Percentiles rank a stretch among this genome's conserved stretches.
Conservation (phyloP, 2,329 filamentous ascomycete genomes). For the Leptodontidium sp. region DNA sequence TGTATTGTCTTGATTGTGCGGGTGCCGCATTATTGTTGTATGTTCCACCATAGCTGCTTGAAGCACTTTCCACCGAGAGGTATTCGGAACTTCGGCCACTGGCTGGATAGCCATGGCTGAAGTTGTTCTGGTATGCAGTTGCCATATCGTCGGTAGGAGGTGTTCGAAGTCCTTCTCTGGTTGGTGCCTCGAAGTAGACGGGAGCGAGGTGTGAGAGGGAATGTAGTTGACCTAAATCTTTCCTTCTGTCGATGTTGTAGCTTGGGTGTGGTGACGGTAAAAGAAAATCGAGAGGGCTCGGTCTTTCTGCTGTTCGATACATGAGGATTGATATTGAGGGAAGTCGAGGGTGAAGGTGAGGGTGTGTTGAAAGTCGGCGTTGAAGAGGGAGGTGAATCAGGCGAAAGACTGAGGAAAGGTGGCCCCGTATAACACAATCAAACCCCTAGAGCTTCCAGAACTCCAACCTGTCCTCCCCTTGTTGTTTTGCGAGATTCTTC, state of each 20-base stretch:
- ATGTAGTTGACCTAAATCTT: slow-evolving; percentile 32
- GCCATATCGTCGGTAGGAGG: slow-evolving; percentile 63
- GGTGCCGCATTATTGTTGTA: slow-evolving; percentile 22
- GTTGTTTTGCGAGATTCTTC: slow-evolving; percentile 31
- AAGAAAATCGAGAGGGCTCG: slow-evolving; percentile 44
- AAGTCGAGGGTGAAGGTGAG: slow-evolving; percentile 9
- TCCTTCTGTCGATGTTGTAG: slow-evolving; percentile 37
- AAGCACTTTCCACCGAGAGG: slow-evolving; percentile 27
- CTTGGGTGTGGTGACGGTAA: slow-evolving; percentile 34
- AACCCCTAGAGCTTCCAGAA: slow-evolving; percentile 35
- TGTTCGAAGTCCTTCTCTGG: slow-evolving; percentile 55
- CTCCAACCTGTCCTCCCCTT: slow-evolving; percentile 25
- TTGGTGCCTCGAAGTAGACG: slow-evolving; percentile 41
- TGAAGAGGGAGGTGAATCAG: slow-evolving; percentile 9
- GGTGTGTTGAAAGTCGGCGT: slow-evolving; percentile 15
- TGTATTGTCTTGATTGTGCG: slow-evolving; percentile 33
- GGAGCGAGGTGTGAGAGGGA: slow-evolving; percentile 33
- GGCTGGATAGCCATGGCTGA: slow-evolving; percentile 55
- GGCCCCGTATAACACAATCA: slow-evolving; percentile 10
- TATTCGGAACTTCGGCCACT: slow-evolving; percentile 48
- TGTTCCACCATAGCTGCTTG: slow-evolving; percentile 27
- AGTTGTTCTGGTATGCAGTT: slow-evolving; percentile 56
- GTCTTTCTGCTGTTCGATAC: slow-evolving; percentile 46
- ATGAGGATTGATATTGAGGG: slow-evolving; percentile 37
- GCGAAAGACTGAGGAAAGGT: neutral